These are phyloP conservation scores for Arthroderma uncinatum DNA, from an alignment of 2,329 filamentous ascomycete genomes.

Conservation along the genomic window DNA sequence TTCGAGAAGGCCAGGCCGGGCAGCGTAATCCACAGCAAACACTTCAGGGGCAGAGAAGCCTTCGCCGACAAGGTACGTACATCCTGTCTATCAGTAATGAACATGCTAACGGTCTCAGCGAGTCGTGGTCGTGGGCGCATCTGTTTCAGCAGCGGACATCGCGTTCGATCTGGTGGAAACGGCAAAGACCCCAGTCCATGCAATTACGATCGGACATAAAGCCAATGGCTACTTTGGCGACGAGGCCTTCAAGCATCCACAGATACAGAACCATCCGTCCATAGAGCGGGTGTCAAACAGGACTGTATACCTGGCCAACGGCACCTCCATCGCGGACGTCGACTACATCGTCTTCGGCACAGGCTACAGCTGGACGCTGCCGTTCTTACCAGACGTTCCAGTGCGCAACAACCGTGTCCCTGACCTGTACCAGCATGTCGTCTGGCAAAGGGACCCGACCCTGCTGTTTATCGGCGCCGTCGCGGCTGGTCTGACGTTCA, in stretches of 20 bases:
- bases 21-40: slow-evolving; percentile 62
- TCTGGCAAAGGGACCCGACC: slow-evolving; percentile 63
- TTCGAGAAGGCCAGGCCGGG: slow-evolving; percentile 51
- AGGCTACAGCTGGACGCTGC: slow-evolving; percentile 74
- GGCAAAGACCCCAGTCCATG: slow-evolving; percentile 48
- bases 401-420: slow-evolving; percentile 58
- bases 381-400: slow-evolving; percentile 48
- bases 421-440: slow-evolving; percentile 66
- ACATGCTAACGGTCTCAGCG: slow-evolving; percentile 43
- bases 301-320: slow-evolving; percentile 55
- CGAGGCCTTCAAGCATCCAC: slow-evolving; percentile 46
- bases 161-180: slow-evolving; percentile 58
- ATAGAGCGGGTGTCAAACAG: slow-evolving; percentile 43
- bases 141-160: slow-evolving; percentile 74
- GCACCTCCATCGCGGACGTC: slow-evolving; percentile 51
- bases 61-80: slow-evolving; percentile 39
- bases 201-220: slow-evolving; percentile 46
- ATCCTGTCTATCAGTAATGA: background rate
- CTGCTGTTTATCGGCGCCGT: slow-evolving; percentile 54
- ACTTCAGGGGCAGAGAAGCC: slow-evolving; percentile 55
- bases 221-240: slow-evolving; percentile 33
- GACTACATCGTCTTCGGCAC: slow-evolving; percentile 78
- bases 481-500: slow-evolving; percentile 47
- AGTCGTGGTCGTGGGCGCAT: slow-evolving; percentile 72
- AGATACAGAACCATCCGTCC: slow-evolving; percentile 39